Evolutionary conservation across 345 rosid species (phyloP).

Genomic region (Streptanthus diversifolius): DNA sequence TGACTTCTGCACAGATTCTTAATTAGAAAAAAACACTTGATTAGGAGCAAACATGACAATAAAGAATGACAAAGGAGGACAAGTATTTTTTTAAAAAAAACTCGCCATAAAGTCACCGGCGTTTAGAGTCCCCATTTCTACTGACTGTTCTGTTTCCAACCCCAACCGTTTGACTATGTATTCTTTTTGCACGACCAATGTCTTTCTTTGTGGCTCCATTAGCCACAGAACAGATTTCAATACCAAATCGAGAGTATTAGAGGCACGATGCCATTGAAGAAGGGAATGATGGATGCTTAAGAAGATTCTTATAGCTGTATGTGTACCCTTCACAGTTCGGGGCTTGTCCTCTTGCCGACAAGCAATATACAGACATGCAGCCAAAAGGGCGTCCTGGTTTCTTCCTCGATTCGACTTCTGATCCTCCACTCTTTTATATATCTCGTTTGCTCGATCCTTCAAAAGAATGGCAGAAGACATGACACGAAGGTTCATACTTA

Average conservation of each 20-base stretch:
- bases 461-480: constrained; percentile 7
- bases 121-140: constrained; percentile 95
- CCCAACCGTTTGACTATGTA: constrained; percentile 94
- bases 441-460: constrained; percentile 96
- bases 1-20: constrained; percentile 87
- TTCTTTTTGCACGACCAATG: constrained; percentile 95
- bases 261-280: constrained; percentile 43
- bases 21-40: background rate
- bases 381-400: constrained; percentile 95
- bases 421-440: constrained; percentile 90
- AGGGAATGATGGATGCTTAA: constrained; percentile 38
- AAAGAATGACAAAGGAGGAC: background rate
- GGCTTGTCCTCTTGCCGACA: constrained; percentile 96
- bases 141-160: constrained; percentile 76
- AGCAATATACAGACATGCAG: constrained; percentile 97
- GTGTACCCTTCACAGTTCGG: constrained; percentile 92
- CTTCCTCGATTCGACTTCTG: constrained; percentile 97
- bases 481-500: constrained; percentile 17
- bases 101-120: constrained; percentile 97
- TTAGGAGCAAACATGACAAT: background rate
- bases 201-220: constrained; percentile 97
- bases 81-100: background rate
- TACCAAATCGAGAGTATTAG: constrained; percentile 45
- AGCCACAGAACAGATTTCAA: constrained; percentile 95
- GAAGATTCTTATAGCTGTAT: constrained; percentile 33